phyloP scores from a whole-genome alignment of 176 grass and related monocot genomes.

The Chloris gayana region DNA sequence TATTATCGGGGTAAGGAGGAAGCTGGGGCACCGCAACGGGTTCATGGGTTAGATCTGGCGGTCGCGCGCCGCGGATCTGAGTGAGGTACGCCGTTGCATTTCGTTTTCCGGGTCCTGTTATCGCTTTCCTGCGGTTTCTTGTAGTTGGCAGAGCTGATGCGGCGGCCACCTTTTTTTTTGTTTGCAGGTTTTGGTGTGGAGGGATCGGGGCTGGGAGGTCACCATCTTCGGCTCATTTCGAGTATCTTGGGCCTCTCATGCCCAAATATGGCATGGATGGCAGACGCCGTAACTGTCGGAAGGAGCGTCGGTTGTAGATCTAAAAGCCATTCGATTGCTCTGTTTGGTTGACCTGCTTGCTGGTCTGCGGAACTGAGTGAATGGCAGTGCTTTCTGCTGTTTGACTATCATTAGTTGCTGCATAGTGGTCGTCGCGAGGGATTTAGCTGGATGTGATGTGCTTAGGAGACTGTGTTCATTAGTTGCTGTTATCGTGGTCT shows the following conservation, averaged over 20 bases:
- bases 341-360: conserved; percentile 15
- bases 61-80: conserved; percentile 40
- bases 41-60: conserved; percentile 60
- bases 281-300: conserved; percentile 25
- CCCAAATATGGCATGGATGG: conserved; percentile 28
- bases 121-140: not conserved
- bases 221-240: conserved; percentile 36
- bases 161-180: not conserved
- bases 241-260: conserved; percentile 6
- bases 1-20: not conserved
- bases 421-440: not conserved
- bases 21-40: not conserved
- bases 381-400: conserved; percentile 8
- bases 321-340: not conserved
- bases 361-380: conserved; percentile 10
- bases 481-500: not conserved
- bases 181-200: conserved; percentile 35
- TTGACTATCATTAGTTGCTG: conserved; percentile 5
- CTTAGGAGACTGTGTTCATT: not conserved
- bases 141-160: not conserved
- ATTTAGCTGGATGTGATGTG: conserved; percentile 8
- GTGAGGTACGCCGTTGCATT: conserved; percentile 22
- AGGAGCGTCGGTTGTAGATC: conserved; percentile 24
- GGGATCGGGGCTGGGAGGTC: conserved; percentile 22
- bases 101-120: not conserved